Evolutionary conservation across 2,329 filamentous ascomycete genomes (phyloP).

Genomic region (Epichloe hybrida): DNA sequence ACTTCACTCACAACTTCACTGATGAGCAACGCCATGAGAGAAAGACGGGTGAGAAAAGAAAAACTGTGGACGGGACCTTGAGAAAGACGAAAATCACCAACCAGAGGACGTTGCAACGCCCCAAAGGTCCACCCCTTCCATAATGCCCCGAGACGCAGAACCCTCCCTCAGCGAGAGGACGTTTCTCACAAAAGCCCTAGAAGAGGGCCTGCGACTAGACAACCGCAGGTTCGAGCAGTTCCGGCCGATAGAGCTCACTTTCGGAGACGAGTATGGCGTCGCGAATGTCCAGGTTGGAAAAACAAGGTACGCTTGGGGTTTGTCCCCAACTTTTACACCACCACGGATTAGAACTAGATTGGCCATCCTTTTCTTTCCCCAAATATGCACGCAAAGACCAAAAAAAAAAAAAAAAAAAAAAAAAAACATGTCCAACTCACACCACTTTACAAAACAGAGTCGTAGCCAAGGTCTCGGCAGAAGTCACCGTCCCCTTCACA

Average conservation of each 20-base stretch:
- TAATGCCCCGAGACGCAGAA: constrained; percentile 85
- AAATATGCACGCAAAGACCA: too few species aligned
- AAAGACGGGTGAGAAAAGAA: constrained; percentile 6
- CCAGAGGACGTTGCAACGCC: not conserved
- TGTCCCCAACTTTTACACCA: not conserved
- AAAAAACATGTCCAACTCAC: not conserved
- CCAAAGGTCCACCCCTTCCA: constrained; percentile 13
- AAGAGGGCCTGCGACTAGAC: constrained; percentile 71
- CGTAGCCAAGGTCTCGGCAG: constrained; percentile 71
- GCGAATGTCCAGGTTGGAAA: constrained; percentile 80
- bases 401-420: too few species aligned
- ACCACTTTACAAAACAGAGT: constrained; percentile 39
- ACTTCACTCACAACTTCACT: not conserved
- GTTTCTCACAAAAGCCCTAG: constrained; percentile 73
- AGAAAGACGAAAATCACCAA: not conserved
- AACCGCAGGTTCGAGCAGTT: constrained; percentile 71
- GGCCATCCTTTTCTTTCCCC: too few species aligned
- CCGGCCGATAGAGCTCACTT: constrained; percentile 61
- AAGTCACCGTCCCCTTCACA: constrained; percentile 71
- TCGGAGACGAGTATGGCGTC: constrained; percentile 84
- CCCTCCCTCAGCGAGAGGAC: constrained; percentile 79
- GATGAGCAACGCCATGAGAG: not conserved
- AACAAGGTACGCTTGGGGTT: constrained; percentile 49
- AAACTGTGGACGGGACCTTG: not conserved
- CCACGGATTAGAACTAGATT: not conserved